Evolutionary conservation across 139 green algal genomes (phyloP), one percentile per base, ranked within the genome.

Genomic region (Chlamydomonas eustigma): DNA sequence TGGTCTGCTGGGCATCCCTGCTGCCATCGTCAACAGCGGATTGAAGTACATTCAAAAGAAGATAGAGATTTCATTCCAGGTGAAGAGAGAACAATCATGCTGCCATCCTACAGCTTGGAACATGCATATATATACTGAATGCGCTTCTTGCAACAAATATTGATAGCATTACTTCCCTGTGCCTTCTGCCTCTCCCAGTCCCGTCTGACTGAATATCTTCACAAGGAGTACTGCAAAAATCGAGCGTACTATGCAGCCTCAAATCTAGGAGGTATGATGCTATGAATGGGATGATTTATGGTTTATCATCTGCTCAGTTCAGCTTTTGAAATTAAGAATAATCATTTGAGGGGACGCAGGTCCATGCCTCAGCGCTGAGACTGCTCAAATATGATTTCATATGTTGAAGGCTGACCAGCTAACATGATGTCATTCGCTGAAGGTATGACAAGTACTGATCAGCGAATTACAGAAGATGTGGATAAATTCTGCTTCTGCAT

Each of bases 31-130:
- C 5, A 98, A 97, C 85, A 87, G 75, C 37, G 92, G 86, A 0
- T 84, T 98, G 28, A 98, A 98, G 85, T 97, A 93, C 87, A 90
- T 97, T 81, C 93, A 98, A 84, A 93, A 92, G 75, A 78, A 83
- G 50, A 94, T 98, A 39, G 89, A 93, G 76, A 73, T 95, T 28
- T 71, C 76, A 37, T 95, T 92, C 75, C 85, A 72, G 65, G 65
- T 72, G 28, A 50, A 35, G 44, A 18, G 44, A 18, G 44, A n/a
- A n/a, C n/a, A n/a, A n/a, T n/a, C n/a, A n/a, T n/a, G n/a, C n/a
- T n/a, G n/a, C n/a, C n/a, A n/a, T n/a, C n/a, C n/a, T n/a, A n/a
- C n/a, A n/a, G n/a, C n/a, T n/a, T n/a, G n/a, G n/a, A n/a, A n/a
- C n/a, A n/a, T n/a, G n/a, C n/a, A n/a, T n/a, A n/a, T n/a, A n/a